These are phyloP conservation scores for Tirmania nivea DNA, from an alignment of 495 filamentous ascomycete genomes.

Conservation along the genomic window DNA sequence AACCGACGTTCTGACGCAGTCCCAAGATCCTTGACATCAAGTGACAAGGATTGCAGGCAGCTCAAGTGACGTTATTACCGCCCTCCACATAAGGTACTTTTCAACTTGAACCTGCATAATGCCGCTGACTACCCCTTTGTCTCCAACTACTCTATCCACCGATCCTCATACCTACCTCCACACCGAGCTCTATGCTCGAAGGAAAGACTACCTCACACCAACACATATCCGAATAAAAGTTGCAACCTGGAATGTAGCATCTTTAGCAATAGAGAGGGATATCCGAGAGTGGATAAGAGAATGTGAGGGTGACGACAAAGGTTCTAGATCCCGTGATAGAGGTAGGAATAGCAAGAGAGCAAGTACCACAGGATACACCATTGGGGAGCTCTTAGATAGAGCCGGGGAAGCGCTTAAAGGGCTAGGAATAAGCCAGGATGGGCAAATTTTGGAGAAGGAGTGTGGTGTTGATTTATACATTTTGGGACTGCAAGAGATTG, in stretches of 20 bases:
- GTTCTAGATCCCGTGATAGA: constrained; percentile 3
- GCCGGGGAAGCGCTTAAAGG: constrained; percentile 20
- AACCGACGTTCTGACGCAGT: no score
- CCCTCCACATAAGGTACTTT: no score
- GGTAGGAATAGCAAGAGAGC: neutral
- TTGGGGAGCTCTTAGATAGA: constrained; percentile 13
- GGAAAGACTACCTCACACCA: constrained; percentile 52
- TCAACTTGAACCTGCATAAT: no score
- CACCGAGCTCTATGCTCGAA: constrained; percentile 37
- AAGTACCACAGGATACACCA: neutral
- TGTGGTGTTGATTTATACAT: constrained; percentile 58
- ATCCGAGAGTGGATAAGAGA: constrained; percentile 67
- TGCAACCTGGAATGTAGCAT: constrained; percentile 88
- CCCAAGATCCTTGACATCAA: no score
- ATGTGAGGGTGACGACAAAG: constrained; percentile 43
- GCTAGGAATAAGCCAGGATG: constrained; percentile 16
- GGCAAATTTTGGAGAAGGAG: constrained; percentile 21
- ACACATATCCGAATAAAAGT: constrained; percentile 59
- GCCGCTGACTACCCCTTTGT: constrained; percentile 7
- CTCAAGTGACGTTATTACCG: no score
- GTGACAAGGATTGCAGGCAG: no score
- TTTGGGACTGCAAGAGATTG: constrained; percentile 74
- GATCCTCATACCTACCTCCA: constrained; percentile 24
- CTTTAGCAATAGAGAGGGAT: constrained; percentile 65
- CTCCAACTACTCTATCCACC: constrained; percentile 25